phyloP scores from a whole-genome alignment of 305 asterid genomes.

The Solanum chacoense region DNA sequence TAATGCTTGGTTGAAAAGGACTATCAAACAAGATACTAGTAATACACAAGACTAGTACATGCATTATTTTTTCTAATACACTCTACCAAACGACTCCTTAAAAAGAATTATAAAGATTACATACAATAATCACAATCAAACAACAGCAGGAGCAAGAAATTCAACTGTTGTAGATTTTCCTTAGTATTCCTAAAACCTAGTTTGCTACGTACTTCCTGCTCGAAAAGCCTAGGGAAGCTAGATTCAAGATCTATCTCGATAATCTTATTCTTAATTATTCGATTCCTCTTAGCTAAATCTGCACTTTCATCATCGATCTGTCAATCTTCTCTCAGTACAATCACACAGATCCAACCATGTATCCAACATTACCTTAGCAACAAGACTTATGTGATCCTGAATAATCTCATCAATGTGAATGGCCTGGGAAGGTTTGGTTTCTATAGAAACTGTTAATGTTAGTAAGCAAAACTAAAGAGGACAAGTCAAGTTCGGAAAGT shows the following conservation, averaged over 20 bases:
- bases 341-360: slow-evolving; percentile 62
- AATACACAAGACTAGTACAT: too few species aligned
- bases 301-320: slow-evolving; percentile 24
- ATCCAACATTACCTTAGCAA: slow-evolving; percentile 42
- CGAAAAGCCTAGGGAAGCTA: slow-evolving; percentile 69
- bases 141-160: neutral
- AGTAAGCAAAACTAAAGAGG: too few species aligned
- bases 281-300: slow-evolving; percentile 42
- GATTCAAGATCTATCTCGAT: slow-evolving; percentile 65
- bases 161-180: slow-evolving; percentile 27
- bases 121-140: neutral
- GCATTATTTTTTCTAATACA: too few species aligned
- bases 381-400: slow-evolving; percentile 32
- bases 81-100: too few species aligned
- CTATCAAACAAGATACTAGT: too few species aligned
- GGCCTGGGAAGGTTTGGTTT: slow-evolving; percentile 16
- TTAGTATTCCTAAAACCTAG: slow-evolving; percentile 32
- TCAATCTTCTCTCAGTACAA: slow-evolving; percentile 29
- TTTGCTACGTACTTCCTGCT: slow-evolving; percentile 41
- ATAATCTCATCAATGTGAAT: slow-evolving; percentile 39
- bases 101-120: neutral
- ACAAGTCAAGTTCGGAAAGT: too few species aligned
- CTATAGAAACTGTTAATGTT: slow-evolving; percentile 10
- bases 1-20: neutral
- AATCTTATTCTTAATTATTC: slow-evolving; percentile 28